Evolutionary conservation across 768 basidiomycete species (phyloP).

Genomic region (Phanerochaete carnosa): DNA sequence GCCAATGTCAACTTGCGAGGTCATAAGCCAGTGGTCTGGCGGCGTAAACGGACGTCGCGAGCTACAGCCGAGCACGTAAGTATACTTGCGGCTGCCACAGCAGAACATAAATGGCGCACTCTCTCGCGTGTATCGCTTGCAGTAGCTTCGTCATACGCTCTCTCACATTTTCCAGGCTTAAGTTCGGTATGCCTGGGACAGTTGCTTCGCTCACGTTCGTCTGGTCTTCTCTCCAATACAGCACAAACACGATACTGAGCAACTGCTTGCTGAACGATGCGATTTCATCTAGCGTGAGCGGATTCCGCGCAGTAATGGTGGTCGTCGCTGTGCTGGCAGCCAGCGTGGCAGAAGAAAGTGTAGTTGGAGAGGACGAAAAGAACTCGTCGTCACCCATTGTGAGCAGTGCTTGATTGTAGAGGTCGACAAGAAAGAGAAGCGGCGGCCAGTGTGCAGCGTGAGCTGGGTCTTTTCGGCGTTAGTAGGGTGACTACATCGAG

Average conservation of each 20-base stretch:
- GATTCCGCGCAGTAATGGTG: conserved; percentile 50
- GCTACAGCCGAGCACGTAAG: conserved; percentile 42
- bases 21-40: conserved; percentile 80
- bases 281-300: conserved; percentile 81
- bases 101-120: conserved; percentile 55
- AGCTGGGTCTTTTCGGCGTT: conserved; percentile 35
- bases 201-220: conserved; percentile 36
- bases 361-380: conserved; percentile 44
- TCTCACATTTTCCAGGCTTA: conserved; percentile 67
- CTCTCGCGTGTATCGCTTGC: conserved; percentile 80
- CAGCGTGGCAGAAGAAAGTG: conserved; percentile 20
- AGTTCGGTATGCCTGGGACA: conserved; percentile 35
- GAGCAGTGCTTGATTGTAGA: conserved; percentile 81
- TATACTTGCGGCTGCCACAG: conserved; percentile 8
- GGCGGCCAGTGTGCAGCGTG: conserved; percentile 56
- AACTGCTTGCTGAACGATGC: conserved; percentile 70
- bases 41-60: conserved; percentile 84
- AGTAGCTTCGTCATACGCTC: conserved; percentile 77
- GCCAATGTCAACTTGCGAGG: conserved; percentile 50
- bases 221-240: conserved; percentile 65
- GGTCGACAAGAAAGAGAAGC: conserved; percentile 72
- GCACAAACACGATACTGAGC: conserved; percentile 78
- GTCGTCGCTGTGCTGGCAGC: not conserved
- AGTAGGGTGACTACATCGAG: not conserved
- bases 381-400: conserved; percentile 98